Conservation (phyloP, 345 rosid genomes). For the Triadica sebifera region DNA sequence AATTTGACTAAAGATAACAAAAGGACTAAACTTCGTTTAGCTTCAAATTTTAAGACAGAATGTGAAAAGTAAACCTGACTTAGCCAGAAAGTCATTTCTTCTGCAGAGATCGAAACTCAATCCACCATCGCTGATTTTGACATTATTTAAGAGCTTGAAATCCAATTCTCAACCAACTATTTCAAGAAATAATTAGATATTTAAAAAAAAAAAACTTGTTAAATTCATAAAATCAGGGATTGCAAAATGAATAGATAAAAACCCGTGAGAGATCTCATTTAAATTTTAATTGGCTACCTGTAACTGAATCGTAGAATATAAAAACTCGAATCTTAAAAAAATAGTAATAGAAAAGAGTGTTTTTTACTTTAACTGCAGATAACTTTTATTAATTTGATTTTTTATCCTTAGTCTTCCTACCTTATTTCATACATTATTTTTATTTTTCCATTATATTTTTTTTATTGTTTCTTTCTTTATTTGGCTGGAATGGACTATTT, state of each 20-base stretch:
- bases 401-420: too few species aligned
- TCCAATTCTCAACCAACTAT: too few species aligned
- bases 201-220: not conserved
- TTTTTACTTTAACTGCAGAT: too few species aligned
- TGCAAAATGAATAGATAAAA: not conserved
- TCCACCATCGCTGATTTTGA: constrained; percentile 56
- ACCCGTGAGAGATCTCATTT: constrained; percentile 3
- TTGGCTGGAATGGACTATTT: too few species aligned
- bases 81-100: constrained; percentile 69
- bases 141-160: constrained; percentile 36
- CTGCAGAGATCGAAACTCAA: constrained; percentile 84
- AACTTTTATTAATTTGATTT: too few species aligned
- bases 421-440: too few species aligned
- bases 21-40: not conserved
- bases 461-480: too few species aligned
- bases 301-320: constrained; percentile 1
- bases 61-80: too few species aligned
- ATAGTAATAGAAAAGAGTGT: too few species aligned
- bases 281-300: not conserved
- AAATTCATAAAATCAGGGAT: not conserved
- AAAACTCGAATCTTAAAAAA: too few species aligned
- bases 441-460: too few species aligned
- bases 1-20: not conserved
- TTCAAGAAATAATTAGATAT: not conserved
- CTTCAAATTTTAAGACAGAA: not conserved